Evolutionary conservation across 2,329 filamentous ascomycete genomes (phyloP), one percentile per base, ranked within the genome.

Genomic region (Chaetomiaceae sp.): DNA sequence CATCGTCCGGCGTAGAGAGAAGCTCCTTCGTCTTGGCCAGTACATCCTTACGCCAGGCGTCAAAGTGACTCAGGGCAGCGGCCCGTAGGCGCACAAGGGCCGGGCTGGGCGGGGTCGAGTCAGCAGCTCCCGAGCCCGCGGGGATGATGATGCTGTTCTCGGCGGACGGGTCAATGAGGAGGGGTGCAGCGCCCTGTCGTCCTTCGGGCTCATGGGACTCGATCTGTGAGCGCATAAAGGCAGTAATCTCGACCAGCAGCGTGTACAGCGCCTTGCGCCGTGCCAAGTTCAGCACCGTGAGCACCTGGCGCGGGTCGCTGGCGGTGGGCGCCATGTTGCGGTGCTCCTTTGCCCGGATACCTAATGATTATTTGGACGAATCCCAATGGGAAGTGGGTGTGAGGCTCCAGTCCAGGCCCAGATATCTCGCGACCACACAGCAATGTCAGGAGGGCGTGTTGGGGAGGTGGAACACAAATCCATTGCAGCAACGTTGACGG

Each of bases 1-100:
- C 63, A 27, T 70, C 70, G 45, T 77, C 74, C 10, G 72, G 64
- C 3, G 71, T 67, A 11, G 76, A 70, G 11, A 82, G 66, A 3
- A 88, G 76, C 55, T 91, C 84, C 38, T 80, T 81, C 1, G 95
- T 71, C 36, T 83, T 78, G 15, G 74, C 67, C n/a, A 89, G 71
- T 1, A 91, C 81, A 26, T 79, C 75, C 20, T 79, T 75, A 48
- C 81, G 74, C 90, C 89, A 95, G n/a, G 81, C 76, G 52, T 88
- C 81, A 58, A 90, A 87, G 58, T 86, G 78, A 35, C 73, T 68
- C 11, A 93, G 63, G 1, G 85, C 79, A 5, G 78, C 78, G 20
- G 59, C 62, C 18, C 73, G 67, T 12, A 77, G 55, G 20, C 55
- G 58, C 30, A 62, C 33, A 8, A 70, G 59, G n/a, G 61, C 61